Conservation (phyloP, 2,329 filamentous ascomycete species). For the Cladosporium phlei region DNA sequence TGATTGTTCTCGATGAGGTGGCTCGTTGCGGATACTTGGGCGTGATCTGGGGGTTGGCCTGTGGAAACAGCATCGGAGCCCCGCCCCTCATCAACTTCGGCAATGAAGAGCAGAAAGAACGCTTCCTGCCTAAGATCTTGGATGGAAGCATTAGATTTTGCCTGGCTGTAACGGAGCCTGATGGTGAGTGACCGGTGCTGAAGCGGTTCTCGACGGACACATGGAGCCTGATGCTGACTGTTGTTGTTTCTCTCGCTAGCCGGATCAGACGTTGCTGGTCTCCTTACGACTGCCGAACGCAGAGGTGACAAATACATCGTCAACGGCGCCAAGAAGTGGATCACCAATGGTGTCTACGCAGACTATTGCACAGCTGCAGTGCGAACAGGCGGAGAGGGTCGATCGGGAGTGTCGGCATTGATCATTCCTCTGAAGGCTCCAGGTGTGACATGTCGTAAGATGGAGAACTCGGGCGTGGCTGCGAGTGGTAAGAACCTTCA, state of each 20-base stretch:
- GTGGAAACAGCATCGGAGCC: constrained; percentile 58
- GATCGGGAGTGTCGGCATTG: constrained; percentile 52
- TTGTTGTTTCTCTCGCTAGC: not conserved
- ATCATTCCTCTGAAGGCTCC: constrained; percentile 50
- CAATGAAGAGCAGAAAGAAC: constrained; percentile 54
- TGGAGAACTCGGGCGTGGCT: constrained; percentile 63
- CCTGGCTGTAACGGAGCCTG: constrained; percentile 61
- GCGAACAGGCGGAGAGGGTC: constrained; percentile 53
- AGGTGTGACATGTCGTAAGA: constrained; percentile 50
- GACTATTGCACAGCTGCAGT: constrained; percentile 50
- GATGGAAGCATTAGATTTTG: constrained; percentile 57
- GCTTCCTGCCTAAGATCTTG: constrained; percentile 57
- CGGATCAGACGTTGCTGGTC: constrained; percentile 60
- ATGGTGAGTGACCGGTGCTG: constrained; percentile 30
- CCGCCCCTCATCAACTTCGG: constrained; percentile 62
- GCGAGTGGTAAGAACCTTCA: constrained; percentile 49
- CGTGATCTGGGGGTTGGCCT: constrained; percentile 54
- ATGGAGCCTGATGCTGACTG: not conserved
- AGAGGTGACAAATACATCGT: constrained; percentile 50
- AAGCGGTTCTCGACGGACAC: no score
- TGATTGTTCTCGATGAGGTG: constrained; percentile 29
- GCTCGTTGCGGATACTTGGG: constrained; percentile 38
- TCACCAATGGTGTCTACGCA: constrained; percentile 49
- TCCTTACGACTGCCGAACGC: constrained; percentile 54
- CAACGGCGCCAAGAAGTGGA: constrained; percentile 57